These are phyloP conservation scores for Umbelopsis sp. DNA, from an alignment of 192 early-diverging fungal genomes.

Conservation along the genomic window DNA sequence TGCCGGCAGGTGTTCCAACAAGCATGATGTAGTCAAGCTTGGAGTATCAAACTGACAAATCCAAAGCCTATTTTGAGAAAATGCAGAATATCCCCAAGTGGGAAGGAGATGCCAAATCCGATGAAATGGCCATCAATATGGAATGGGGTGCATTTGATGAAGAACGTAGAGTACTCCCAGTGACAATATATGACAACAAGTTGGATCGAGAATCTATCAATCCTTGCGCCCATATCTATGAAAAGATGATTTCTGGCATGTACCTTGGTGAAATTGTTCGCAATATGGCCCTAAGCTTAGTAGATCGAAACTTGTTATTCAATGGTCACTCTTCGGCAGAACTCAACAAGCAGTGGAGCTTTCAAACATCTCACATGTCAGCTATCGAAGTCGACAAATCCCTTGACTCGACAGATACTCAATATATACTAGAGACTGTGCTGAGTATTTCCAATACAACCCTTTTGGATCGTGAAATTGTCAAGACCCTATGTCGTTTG, in stretches of 20 bases:
- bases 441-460: slow-evolving; percentile 68
- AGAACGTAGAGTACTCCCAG: slow-evolving; percentile 74
- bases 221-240: slow-evolving; percentile 81
- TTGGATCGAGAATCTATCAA: slow-evolving; percentile 84
- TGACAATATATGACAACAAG: slow-evolving; percentile 82
- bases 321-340: slow-evolving; percentile 57
- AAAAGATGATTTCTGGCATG: slow-evolving; percentile 95
- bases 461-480: slow-evolving; percentile 74
- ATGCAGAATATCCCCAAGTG: slow-evolving; percentile 46
- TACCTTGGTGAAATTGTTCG: slow-evolving; percentile 91
- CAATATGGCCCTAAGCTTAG: slow-evolving; percentile 74
- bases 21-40: too few species aligned
- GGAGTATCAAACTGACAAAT: not conserved
- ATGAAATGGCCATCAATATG: slow-evolving; percentile 89
- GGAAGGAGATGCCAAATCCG: slow-evolving; percentile 23
- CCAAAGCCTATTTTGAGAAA: slow-evolving; percentile 63
- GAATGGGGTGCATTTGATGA: slow-evolving; percentile 95
- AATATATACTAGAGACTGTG: slow-evolving; percentile 70
- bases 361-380: slow-evolving; percentile 78
- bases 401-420: slow-evolving; percentile 59
- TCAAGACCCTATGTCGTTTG: slow-evolving; percentile 74
- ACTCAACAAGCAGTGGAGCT: slow-evolving; percentile 72
- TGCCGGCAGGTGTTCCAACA: slow-evolving; percentile 64
- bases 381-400: slow-evolving; percentile 69
- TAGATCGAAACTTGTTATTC: slow-evolving; percentile 79